These are phyloP conservation scores for Xylaria digitata DNA, from an alignment of 2,329 filamentous ascomycete genomes.

Conservation along the genomic window DNA sequence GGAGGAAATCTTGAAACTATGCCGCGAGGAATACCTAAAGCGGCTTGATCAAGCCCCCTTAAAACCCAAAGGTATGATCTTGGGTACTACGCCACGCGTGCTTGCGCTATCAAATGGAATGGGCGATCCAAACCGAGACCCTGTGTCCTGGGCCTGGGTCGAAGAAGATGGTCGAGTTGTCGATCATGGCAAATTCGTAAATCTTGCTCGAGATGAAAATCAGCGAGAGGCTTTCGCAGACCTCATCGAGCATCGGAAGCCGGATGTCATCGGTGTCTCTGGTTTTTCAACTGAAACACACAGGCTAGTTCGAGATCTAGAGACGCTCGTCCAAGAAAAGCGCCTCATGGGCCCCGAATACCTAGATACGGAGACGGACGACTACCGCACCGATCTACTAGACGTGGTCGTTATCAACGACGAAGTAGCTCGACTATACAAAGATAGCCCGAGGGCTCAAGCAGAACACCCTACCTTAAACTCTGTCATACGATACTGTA, in stretches of 20 bases:
- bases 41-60: constrained; percentile 95
- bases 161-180: constrained; percentile 91
- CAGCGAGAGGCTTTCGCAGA: constrained; percentile 79
- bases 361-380: constrained; percentile 79
- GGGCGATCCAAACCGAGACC: constrained; percentile 78
- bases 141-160: constrained; percentile 90
- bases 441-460: constrained; percentile 83
- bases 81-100: constrained; percentile 88
- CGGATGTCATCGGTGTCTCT: constrained; percentile 90
- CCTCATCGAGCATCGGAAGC: constrained; percentile 80
- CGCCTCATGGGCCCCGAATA: constrained; percentile 84
- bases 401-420: constrained; percentile 95
- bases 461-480: constrained; percentile 84
- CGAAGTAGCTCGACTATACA: constrained; percentile 95
- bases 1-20: constrained; percentile 87
- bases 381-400: constrained; percentile 80
- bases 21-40: constrained; percentile 87
- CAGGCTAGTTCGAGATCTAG: constrained; percentile 83
- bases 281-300: constrained; percentile 90
- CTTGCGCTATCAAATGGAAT: constrained; percentile 88
- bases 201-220: constrained; percentile 77
- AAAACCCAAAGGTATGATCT: constrained; percentile 90
- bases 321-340: constrained; percentile 80
- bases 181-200: constrained; percentile 88
- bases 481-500: constrained; percentile 86